These are phyloP conservation scores for Candida labiduridarum DNA, from an alignment of 1,139 yeast genomes.

Conservation along the genomic window DNA sequence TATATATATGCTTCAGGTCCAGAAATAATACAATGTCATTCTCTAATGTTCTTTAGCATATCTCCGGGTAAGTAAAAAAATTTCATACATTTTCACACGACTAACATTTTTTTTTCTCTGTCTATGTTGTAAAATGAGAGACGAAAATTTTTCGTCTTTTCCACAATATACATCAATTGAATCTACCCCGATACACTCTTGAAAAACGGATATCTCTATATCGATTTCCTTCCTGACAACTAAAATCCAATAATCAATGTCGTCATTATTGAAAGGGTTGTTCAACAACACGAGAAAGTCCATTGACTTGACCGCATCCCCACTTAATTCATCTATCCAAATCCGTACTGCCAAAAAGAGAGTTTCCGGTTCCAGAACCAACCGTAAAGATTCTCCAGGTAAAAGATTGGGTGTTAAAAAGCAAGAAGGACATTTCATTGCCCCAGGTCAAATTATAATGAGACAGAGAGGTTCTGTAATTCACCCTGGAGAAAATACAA, in stretches of 20 bases:
- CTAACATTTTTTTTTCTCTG: not conserved
- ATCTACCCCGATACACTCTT: not conserved
- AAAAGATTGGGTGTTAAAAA: slow-evolving; percentile 90
- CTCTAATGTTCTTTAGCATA: not conserved
- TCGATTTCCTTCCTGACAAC: not conserved
- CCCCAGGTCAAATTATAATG: slow-evolving; percentile 87
- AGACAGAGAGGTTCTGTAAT: slow-evolving; percentile 97
- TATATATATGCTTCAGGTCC: too few species aligned
- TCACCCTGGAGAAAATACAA: slow-evolving; percentile 92
- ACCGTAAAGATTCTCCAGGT: slow-evolving; percentile 94
- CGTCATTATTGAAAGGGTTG: slow-evolving; percentile 7
- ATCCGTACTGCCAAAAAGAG: slow-evolving; percentile 91
- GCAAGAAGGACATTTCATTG: slow-evolving; percentile 66
- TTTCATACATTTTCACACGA: not conserved
- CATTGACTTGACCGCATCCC: slow-evolving; percentile 6
- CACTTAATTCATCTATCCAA: slow-evolving; percentile 29
- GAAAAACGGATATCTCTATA: too few species aligned
- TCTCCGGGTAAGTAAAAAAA: slow-evolving; percentile 1
- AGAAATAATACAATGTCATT: too few species aligned
- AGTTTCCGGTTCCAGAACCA: slow-evolving; percentile 92
- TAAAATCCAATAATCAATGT: slow-evolving; percentile 4
- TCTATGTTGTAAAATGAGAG: not conserved
- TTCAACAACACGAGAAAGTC: slow-evolving; percentile 7
- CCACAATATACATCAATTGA: not conserved
- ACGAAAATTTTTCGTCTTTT: slow-evolving; percentile 1